Percentiles rank a stretch among this genome's conserved stretches.
Conservation (phyloP, 1,284 basidiomycete species). For the Leccinum laetum region DNA sequence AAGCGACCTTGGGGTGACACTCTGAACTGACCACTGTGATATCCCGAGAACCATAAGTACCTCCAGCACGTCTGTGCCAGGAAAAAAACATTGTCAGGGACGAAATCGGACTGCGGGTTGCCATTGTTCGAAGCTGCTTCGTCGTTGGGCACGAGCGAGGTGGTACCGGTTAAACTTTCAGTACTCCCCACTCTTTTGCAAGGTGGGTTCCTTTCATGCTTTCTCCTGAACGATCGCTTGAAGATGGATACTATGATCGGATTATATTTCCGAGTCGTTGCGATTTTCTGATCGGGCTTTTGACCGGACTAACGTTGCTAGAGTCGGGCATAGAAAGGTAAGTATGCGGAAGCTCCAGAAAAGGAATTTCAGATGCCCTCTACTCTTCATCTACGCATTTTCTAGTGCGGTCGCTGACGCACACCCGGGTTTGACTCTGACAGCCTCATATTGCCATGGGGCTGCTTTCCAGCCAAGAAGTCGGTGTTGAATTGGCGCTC, state of each 20-base stretch:
- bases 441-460: too few species aligned
- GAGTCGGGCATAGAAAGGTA: too few species aligned
- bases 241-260: conserved; percentile 1
- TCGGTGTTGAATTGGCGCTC: too few species aligned
- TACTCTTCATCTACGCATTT: too few species aligned
- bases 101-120: neutral
- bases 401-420: too few species aligned
- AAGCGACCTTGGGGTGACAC: neutral
- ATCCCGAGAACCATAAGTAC: conserved; percentile 61
- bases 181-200: neutral
- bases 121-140: neutral
- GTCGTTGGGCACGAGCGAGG: neutral
- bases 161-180: neutral
- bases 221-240: neutral
- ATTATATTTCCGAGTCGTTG: neutral
- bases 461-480: too few species aligned
- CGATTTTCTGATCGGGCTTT: neutral
- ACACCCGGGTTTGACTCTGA: too few species aligned
- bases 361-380: too few species aligned
- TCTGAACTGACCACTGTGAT: conserved; percentile 49
- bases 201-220: neutral
- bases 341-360: too few species aligned
- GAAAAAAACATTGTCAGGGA: conserved; percentile 15
- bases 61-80: conserved; percentile 55
- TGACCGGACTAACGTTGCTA: conserved; percentile 12